Evolutionary conservation across 164 flowering plant genomes (phyloP), one percentile per base, ranked within the genome.

Genomic region (Magnolia kwangsiensis): DNA sequence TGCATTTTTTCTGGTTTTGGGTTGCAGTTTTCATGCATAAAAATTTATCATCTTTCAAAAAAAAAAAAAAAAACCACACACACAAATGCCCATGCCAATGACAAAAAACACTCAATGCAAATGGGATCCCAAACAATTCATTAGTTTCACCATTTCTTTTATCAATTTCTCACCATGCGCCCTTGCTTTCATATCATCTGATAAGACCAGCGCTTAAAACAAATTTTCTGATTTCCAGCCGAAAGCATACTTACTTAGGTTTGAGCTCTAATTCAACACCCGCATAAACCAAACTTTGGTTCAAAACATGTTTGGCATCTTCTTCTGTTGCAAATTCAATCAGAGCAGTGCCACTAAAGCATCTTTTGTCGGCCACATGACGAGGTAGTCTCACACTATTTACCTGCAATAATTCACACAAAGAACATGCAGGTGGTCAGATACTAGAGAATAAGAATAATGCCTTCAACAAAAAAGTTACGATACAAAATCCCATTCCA

Each of bases 381-480:
- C 91, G 92, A 68, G 99, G 98, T 72, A 94, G 85, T 83, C 98
- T 91, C 71, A 94, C 89, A 77, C 98, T 90, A 76, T 88, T 90
- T 80, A 96, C 97, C 99, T 96, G 87, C 66, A 85, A 55, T n/a
- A 68, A 31, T 16, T 10, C 45, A 74, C 16, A 29, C 1, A 37
- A 68, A 14, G 11, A 20, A 65, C 71, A 29, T 24, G 16, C 7
- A 68, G 50, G 8, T 37, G n/a, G 31, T 68, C n/a, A 68, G 31
- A 29, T 29, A 18, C 71, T 16, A 68, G 50, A 31, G 31, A 18
- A 21, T 16, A 20, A 65, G 24, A 23, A 65, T 65, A 9, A 65
- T n/a, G 68, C 11, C 24, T n/a, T 65, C 68, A 23, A 29, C 68
- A 65, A 11, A n/a, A 23, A 65, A 14, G 11, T 20, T 7, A 65